Conservation (phyloP, 139 green algal species). For the Chlorella sp. region DNA sequence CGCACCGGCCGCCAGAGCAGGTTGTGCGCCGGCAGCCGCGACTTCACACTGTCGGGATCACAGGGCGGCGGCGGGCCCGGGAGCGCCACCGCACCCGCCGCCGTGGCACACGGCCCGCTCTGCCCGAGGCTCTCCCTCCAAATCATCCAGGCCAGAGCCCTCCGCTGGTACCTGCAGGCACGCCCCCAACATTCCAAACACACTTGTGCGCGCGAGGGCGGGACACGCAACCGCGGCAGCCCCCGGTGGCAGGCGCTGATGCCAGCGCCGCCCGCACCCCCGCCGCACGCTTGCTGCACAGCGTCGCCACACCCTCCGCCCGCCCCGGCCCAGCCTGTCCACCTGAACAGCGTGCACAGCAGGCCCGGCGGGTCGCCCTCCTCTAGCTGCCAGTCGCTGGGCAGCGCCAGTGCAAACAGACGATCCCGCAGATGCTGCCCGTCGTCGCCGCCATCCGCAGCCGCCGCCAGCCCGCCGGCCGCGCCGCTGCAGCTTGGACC, state of each 20-base stretch:
- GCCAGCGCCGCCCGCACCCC: neutral
- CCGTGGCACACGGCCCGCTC: too few relatives aligned
- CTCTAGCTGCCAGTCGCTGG: slow-evolving; percentile 44
- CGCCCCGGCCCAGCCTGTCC: slow-evolving; percentile 34
- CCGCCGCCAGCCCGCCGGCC: neutral
- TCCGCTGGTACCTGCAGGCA: too few relatives aligned
- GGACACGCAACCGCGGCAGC: neutral
- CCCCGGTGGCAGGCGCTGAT: neutral
- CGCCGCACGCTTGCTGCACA: neutral
- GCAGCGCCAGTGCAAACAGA: slow-evolving; percentile 47
- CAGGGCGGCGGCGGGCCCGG: too few relatives aligned
- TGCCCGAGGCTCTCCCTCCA: too few relatives aligned
- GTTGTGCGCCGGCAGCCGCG: neutral
- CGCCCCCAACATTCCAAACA: neutral
- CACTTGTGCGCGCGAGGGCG: neutral
- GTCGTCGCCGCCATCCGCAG: neutral
- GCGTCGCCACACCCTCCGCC: neutral
- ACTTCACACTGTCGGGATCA: slow-evolving; percentile 1
- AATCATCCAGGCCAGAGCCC: too few relatives aligned
- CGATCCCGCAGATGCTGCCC: slow-evolving; percentile 36
- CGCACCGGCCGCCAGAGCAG: slow-evolving; percentile 10
- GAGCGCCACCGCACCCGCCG: too few relatives aligned
- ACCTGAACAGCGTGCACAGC: slow-evolving; percentile 57
- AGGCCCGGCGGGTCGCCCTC: slow-evolving; percentile 48
- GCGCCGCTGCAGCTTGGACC: neutral